phyloP scores from a whole-genome alignment of 2,329 filamentous ascomycete species.

The Sporothrix protearum region DNA sequence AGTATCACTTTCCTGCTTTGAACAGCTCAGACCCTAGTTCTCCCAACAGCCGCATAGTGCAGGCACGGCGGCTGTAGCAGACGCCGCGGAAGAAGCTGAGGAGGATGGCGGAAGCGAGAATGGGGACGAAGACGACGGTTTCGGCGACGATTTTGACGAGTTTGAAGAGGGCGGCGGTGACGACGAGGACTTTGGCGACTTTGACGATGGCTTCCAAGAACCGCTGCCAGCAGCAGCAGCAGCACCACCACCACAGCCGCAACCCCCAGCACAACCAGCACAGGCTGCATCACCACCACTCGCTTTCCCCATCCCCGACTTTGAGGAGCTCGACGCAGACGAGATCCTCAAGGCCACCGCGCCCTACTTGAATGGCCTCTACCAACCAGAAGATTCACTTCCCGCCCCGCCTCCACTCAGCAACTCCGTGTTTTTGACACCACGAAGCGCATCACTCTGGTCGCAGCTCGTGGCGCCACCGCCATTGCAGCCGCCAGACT shows the following conservation, averaged over 20 bases:
- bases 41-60: constrained; percentile 30
- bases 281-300: constrained; percentile 24
- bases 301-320: constrained; percentile 58
- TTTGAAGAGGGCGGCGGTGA: constrained; percentile 57
- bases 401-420: constrained; percentile 50
- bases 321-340: constrained; percentile 58
- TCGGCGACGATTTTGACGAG: constrained; percentile 60
- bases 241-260: constrained; percentile 30
- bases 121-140: constrained; percentile 45
- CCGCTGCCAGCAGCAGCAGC: constrained; percentile 33
- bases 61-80: constrained; percentile 32
- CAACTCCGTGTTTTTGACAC: constrained; percentile 72
- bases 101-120: constrained; percentile 37
- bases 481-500: constrained; percentile 91
- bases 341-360: constrained; percentile 60
- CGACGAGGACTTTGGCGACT: constrained; percentile 62
- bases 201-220: constrained; percentile 68
- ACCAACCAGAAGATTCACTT: constrained; percentile 55
- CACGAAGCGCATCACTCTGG: constrained; percentile 87
- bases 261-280: constrained; percentile 36
- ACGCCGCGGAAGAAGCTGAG: constrained; percentile 29
- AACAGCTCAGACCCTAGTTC: constrained; percentile 33
- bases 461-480: constrained; percentile 93
- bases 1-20: constrained; percentile 37
- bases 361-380: constrained; percentile 64